Evolutionary conservation across 305 asterid genomes (phyloP).

Genomic region (Ilex paraguariensis): DNA sequence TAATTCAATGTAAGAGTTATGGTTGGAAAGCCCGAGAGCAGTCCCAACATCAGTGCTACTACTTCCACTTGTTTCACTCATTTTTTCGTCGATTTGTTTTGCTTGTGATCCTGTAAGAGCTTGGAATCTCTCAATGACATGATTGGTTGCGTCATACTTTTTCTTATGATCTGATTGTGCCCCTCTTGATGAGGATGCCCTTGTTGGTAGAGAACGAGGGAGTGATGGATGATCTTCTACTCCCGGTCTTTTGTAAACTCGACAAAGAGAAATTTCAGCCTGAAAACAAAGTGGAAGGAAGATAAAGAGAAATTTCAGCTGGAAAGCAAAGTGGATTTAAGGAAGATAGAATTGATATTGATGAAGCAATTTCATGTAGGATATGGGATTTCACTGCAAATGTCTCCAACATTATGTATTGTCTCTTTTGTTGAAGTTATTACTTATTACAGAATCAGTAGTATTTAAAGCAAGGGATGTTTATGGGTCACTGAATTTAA

Average conservation of each 20-base stretch:
- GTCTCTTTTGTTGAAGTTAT: too few relatives aligned
- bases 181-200: constrained; percentile 19
- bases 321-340: not conserved
- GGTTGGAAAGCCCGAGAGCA: constrained; percentile 16
- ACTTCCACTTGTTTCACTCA: constrained; percentile 28
- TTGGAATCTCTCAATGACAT: constrained; percentile 9
- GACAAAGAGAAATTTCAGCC: constrained; percentile 35
- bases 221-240: constrained; percentile 34
- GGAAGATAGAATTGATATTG: too few relatives aligned
- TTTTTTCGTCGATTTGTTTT: constrained; percentile 12
- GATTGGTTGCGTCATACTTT: not conserved
- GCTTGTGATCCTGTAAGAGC: constrained; percentile 3
- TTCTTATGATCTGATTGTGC: constrained; percentile 1
- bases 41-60: constrained; percentile 19
- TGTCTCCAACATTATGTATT: too few relatives aligned
- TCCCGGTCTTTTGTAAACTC: constrained; percentile 33
- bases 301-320: constrained; percentile 34
- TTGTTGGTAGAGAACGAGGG: constrained; percentile 24
- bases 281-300: not conserved
- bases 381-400: too few relatives aligned
- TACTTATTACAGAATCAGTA: too few relatives aligned
- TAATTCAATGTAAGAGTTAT: constrained; percentile 11
- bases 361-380: too few relatives aligned
- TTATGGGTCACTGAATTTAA: too few relatives aligned
- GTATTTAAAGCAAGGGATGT: too few relatives aligned